phyloP scores from a whole-genome alignment of 805 yeast genomes.

The Yamadazyma sp. region DNA sequence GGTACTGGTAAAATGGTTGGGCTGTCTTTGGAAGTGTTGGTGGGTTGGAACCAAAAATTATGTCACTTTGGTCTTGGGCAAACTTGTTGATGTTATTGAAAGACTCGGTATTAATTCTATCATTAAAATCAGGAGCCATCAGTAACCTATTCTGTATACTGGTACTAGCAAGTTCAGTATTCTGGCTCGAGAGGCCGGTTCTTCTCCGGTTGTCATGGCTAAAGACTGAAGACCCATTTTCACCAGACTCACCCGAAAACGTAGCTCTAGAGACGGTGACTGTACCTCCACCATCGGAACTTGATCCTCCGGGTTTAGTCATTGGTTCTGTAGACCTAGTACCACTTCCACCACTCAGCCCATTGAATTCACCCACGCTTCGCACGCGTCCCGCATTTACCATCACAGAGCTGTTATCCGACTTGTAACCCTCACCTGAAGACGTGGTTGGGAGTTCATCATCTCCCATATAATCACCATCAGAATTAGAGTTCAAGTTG shows the following conservation, averaged over 20 bases:
- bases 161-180: constrained; percentile 10
- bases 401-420: constrained; percentile 3
- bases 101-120: background rate
- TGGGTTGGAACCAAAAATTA: constrained; percentile 18
- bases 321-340: background rate
- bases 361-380: too few species aligned
- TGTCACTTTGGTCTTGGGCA: constrained; percentile 21
- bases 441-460: constrained; percentile 5
- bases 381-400: constrained; percentile 1
- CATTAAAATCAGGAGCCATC: background rate
- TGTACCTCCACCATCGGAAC: constrained; percentile 1
- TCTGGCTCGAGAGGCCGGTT: background rate
- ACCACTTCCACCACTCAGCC: background rate
- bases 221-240: constrained; percentile 7
- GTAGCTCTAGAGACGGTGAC: background rate
- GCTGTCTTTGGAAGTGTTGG: constrained; percentile 5
- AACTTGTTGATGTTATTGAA: constrained; percentile 15
- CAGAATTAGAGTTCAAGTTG: constrained; percentile 2
- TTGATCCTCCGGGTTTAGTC: constrained; percentile 10
- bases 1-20: constrained; percentile 25
- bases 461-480: constrained; percentile 8
- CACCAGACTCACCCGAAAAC: constrained; percentile 8
- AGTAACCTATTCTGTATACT: background rate
- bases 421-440: constrained; percentile 3
- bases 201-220: constrained; percentile 2